These are phyloP conservation scores for Verbena officinalis DNA, from an alignment of 257 asterid genomes.

Conservation along the genomic window DNA sequence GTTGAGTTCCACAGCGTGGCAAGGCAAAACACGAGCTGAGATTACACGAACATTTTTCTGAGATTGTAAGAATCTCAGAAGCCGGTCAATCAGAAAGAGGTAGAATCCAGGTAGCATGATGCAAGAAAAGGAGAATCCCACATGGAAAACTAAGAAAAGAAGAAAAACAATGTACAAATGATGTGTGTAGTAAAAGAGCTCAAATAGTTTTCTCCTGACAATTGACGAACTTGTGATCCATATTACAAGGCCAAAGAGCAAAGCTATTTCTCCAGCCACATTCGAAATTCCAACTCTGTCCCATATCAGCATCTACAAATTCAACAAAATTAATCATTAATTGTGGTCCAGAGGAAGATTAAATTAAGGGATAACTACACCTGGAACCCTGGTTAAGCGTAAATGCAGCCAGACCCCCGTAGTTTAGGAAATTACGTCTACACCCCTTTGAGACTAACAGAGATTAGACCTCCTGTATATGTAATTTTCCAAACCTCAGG, in stretches of 20 bases:
- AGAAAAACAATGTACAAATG: constrained; percentile 43
- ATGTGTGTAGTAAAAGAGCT: constrained; percentile 49
- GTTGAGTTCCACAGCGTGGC: constrained; percentile 43
- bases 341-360: not conserved
- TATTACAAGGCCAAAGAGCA: constrained; percentile 38
- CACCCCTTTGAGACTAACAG: too few species aligned
- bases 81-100: constrained; percentile 43
- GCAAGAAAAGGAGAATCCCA: constrained; percentile 45
- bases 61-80: constrained; percentile 51
- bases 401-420: too few species aligned
- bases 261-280: constrained; percentile 50
- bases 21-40: constrained; percentile 46
- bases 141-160: constrained; percentile 39
- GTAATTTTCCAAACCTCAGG: too few species aligned
- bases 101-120: constrained; percentile 48
- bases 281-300: constrained; percentile 37
- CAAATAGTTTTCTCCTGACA: constrained; percentile 42
- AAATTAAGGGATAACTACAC: too few species aligned
- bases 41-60: constrained; percentile 32
- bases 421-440: too few species aligned
- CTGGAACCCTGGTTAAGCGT: too few species aligned
- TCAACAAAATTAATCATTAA: not conserved
- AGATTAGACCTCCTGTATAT: too few species aligned
- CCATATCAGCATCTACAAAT: constrained; percentile 48
- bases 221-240: constrained; percentile 41